A percentile compares a stretch with the other conserved stretches of the same genome.
Conservation (phyloP, 257 asterid species). For the Jaltomata sinuosa region DNA sequence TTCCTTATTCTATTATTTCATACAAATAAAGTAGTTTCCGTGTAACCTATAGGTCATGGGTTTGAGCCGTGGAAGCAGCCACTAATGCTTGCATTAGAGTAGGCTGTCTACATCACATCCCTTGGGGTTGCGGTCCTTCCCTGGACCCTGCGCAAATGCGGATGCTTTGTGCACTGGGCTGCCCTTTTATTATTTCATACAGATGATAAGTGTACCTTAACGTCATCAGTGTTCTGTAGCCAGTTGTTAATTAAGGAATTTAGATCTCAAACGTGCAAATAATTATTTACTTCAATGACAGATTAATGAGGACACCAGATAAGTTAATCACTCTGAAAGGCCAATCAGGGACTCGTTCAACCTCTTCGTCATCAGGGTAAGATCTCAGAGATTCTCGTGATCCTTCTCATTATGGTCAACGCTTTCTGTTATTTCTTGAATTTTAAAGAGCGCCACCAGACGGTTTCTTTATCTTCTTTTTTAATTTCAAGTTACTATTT, state of each 20-base stretch:
- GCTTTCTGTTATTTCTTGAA: background rate
- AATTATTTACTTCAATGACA: background rate
- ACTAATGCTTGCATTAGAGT: background rate
- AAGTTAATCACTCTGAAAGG: background rate
- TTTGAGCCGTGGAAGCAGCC: background rate
- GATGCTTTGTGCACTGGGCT: background rate
- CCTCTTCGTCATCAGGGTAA: background rate
- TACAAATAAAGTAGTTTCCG: background rate
- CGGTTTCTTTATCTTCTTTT: background rate
- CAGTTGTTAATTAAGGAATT: background rate
- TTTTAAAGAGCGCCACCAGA: background rate
- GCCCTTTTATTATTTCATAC: background rate
- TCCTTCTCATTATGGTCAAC: background rate
- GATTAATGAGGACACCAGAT: background rate
- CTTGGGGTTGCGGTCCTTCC: background rate
- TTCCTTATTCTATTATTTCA: background rate
- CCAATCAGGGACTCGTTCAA: background rate
- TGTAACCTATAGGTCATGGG: background rate
- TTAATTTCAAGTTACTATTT: background rate
- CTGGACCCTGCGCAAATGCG: background rate
- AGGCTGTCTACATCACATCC: background rate
- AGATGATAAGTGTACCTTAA: background rate
- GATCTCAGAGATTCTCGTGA: background rate
- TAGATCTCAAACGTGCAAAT: background rate
- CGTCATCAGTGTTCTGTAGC: background rate